A percentile compares a stretch with the other conserved stretches of the same genome.
These are phyloP conservation scores for Helichrysum umbraculigerum DNA, from an alignment of 129 eudicot species.

Conservation along the genomic window DNA sequence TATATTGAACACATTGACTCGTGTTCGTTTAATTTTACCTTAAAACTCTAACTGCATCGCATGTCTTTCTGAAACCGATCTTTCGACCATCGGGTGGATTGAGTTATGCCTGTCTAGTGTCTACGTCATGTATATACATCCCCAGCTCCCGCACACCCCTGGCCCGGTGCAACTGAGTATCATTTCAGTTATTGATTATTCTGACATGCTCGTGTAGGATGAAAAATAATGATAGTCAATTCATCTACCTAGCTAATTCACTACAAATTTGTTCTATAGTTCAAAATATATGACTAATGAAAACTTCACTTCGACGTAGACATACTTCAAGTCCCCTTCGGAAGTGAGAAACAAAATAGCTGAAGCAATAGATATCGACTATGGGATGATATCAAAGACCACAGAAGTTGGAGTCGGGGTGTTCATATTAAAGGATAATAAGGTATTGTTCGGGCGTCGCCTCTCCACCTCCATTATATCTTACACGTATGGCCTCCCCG, in stretches of 20 bases:
- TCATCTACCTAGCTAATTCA: too few species aligned
- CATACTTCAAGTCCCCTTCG: neutral
- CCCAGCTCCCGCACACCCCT: neutral
- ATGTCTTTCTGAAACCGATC: too few species aligned
- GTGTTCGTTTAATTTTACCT: too few species aligned
- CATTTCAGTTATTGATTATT: too few species aligned
- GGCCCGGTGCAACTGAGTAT: too few species aligned
- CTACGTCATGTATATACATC: too few species aligned
- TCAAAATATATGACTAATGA: neutral
- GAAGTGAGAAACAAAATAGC: neutral
- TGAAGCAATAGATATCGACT: constrained; percentile 2
- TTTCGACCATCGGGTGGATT: too few species aligned
- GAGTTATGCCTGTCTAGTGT: too few species aligned
- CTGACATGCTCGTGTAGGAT: too few species aligned
- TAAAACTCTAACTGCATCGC: too few species aligned
- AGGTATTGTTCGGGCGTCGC: constrained; percentile 75
- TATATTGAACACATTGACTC: too few species aligned
- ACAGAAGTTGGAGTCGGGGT: constrained; percentile 70
- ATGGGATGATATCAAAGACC: constrained; percentile 17
- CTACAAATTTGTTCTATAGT: neutral
- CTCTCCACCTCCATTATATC: constrained; percentile 53
- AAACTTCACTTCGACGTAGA: neutral
- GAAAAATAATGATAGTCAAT: too few species aligned
- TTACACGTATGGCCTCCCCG: constrained; percentile 72
- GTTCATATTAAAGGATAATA: constrained; percentile 53